Conservation (phyloP, 495 filamentous ascomycete species). For the Talaromyces trachyspermus region DNA sequence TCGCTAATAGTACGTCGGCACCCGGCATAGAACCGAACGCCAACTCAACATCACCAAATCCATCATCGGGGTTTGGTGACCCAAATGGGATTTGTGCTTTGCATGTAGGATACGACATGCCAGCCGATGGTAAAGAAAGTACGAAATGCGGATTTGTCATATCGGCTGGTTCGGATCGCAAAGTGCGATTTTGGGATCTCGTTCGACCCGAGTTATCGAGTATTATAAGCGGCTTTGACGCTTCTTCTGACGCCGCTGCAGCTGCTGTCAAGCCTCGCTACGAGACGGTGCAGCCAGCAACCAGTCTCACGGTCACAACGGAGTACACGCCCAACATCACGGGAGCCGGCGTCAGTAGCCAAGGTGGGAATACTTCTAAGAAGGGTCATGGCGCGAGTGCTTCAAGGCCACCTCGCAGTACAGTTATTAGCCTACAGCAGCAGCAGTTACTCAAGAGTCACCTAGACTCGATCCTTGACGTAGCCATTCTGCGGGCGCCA, state of each 20-base stretch:
- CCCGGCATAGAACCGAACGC: slow-evolving; percentile 43
- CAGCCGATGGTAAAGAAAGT: slow-evolving; percentile 35
- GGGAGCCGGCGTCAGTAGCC: slow-evolving; percentile 20
- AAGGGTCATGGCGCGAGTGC: slow-evolving; percentile 25
- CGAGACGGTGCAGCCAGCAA: slow-evolving; percentile 58
- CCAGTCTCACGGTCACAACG: slow-evolving; percentile 60
- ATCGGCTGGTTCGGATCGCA: slow-evolving; percentile 81
- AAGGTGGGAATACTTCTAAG: slow-evolving; percentile 24
- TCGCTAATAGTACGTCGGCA: slow-evolving; percentile 57
- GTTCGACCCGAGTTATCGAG: slow-evolving; percentile 61
- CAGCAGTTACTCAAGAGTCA: slow-evolving; percentile 80
- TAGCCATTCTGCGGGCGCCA: slow-evolving; percentile 78
- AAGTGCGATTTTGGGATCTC: slow-evolving; percentile 89
- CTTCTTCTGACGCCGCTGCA: slow-evolving; percentile 48
- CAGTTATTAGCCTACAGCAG: slow-evolving; percentile 84
- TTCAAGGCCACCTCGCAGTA: slow-evolving; percentile 58
- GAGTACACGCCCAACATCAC: slow-evolving; percentile 54
- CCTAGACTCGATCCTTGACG: slow-evolving; percentile 81
- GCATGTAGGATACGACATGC: slow-evolving; percentile 41
- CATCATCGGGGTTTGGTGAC: slow-evolving; percentile 40
- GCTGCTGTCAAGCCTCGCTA: slow-evolving; percentile 55
- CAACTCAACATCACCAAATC: slow-evolving; percentile 6
- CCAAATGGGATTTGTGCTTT: slow-evolving; percentile 51
- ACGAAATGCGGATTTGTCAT: slow-evolving; percentile 60
- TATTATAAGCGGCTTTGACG: slow-evolving; percentile 71